Conservation (phyloP, 2,329 filamentous ascomycete species). For the Myriosclerotinia curreyana region DNA sequence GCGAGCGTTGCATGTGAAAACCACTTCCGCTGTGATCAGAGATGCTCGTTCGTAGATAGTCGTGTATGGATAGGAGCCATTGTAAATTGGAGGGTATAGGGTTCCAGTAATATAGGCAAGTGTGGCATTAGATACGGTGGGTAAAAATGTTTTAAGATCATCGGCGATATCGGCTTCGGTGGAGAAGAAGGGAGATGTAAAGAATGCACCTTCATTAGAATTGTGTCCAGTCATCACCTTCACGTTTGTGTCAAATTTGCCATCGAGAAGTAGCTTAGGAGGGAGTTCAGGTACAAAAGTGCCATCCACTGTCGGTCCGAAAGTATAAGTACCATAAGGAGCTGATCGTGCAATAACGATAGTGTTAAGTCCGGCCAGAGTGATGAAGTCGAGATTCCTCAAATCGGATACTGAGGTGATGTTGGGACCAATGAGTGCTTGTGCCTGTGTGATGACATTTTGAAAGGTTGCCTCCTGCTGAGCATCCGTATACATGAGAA, state of each 20-base stretch:
- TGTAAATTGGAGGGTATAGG: constrained; percentile 50
- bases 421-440: constrained; percentile 20
- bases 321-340: constrained; percentile 45
- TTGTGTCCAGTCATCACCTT: constrained; percentile 48
- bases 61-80: constrained; percentile 46
- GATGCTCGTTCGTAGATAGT: constrained; percentile 45
- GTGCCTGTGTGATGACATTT: constrained; percentile 26
- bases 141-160: constrained; percentile 26
- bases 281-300: constrained; percentile 48
- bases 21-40: constrained; percentile 44
- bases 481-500: constrained; percentile 12
- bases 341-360: constrained; percentile 27
- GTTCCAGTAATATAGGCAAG: constrained; percentile 42
- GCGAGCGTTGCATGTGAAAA: constrained; percentile 52
- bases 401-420: constrained; percentile 20
- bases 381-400: constrained; percentile 18
- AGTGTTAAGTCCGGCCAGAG: constrained; percentile 27
- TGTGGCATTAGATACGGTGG: constrained; percentile 26
- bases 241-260: constrained; percentile 46
- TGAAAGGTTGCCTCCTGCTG: constrained; percentile 22
- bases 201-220: constrained; percentile 41
- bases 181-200: constrained; percentile 35
- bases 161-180: constrained; percentile 24
- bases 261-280: constrained; percentile 44
- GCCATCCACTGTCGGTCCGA: constrained; percentile 48